Conservation (phyloP, 257 asterid genomes). For the Solanum gracilifrons region DNA sequence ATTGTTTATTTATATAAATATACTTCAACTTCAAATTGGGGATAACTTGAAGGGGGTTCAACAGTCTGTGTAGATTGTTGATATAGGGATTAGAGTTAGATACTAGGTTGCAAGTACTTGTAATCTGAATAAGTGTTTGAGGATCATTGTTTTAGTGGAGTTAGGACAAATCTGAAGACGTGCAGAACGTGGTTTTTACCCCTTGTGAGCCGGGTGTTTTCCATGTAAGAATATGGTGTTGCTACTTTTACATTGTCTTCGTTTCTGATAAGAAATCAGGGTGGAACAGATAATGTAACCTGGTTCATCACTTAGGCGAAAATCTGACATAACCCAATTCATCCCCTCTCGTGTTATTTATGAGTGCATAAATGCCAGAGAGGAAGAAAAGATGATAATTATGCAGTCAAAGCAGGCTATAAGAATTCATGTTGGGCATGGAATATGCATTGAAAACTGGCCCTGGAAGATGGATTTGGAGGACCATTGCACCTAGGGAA, state of each 20-base stretch:
- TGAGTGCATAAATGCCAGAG: not conserved
- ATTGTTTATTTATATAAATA: not conserved
- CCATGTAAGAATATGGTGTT: not conserved
- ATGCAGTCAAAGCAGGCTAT: not conserved
- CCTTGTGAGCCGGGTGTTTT: not conserved
- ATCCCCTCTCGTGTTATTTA: not conserved
- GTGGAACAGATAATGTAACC: not conserved
- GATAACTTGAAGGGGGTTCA: not conserved
- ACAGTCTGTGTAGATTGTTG: not conserved
- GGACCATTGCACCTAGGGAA: not conserved
- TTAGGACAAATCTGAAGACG: not conserved
- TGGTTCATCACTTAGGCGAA: not conserved
- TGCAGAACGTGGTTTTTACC: not conserved
- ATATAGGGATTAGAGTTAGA: not conserved
- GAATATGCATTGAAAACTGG: not conserved
- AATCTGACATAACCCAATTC: not conserved
- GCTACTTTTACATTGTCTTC: not conserved
- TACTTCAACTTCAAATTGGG: not conserved
- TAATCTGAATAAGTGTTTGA: not conserved
- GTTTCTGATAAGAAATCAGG: not conserved
- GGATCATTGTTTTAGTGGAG: not conserved
- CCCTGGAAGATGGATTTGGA: not conserved
- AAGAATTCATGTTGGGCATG: not conserved
- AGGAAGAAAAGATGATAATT: not conserved
- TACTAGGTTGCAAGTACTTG: not conserved